Conservation (phyloP, 106 monocot species). For the Hemerocallis citrina region DNA sequence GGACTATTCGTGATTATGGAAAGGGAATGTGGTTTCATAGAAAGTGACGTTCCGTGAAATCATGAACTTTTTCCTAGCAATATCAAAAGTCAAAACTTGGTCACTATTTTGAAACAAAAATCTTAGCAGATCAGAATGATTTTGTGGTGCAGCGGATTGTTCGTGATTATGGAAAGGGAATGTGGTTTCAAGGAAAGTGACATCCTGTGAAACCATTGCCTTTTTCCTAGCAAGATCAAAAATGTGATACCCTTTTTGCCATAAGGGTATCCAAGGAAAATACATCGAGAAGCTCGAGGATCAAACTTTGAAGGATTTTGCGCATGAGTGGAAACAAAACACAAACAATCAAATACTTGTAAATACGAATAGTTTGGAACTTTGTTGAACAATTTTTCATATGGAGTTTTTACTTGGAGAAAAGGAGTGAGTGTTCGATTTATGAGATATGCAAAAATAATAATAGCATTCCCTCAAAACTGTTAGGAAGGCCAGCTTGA, state of each 20-base stretch:
- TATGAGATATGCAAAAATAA: neutral
- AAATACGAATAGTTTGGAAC: neutral
- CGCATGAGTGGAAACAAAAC: neutral
- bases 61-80: no score
- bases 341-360: neutral
- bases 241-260: neutral
- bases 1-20: no score
- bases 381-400: neutral
- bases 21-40: neutral
- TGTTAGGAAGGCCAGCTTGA: neutral
- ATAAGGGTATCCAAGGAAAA: neutral
- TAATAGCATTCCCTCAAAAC: neutral
- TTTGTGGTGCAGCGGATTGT: neutral
- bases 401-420: neutral
- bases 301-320: neutral
- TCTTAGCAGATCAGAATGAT: no score
- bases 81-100: no score
- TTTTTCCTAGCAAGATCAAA: neutral
- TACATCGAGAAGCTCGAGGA: neutral
- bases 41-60: neutral
- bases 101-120: no score
- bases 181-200: no score
- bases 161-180: no score
- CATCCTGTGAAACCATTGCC: neutral
- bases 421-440: neutral